Base-by-base conservation (phyloP, 768 basidiomycete genomes). In the Russula brevipes region DNA sequence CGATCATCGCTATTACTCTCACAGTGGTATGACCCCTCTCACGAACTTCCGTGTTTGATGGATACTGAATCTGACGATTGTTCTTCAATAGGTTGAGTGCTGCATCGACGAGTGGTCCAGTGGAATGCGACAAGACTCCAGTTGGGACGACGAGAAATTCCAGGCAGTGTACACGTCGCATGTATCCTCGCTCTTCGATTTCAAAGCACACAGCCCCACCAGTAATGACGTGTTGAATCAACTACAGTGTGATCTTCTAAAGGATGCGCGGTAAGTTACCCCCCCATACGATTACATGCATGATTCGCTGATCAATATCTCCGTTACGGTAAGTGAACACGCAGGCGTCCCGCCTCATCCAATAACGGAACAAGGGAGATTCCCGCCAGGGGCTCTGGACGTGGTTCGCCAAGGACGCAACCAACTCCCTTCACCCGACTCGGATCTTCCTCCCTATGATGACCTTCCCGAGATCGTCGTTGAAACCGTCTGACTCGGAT, bases 101-200 rank as follows among this genome's bases (percentile, higher is more conserved):
- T 61, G 60, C 47, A 55, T 61, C 16, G 46, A 61, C 14, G 60
- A 61, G n/a, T 61, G 60, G 60, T 56, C 47, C 16, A 19, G 33
- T 12, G 60, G 60, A 0, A 50, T 14, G 10, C 39, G 47, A 10
- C 33, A 42, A 7, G 47, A 56, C 6, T 24, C 47, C 11, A 17
- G n/a, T n/a, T 56, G 60, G 60, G 47, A 35, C 4, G 47, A 42
- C 1, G 10, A 24, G n/a, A 54, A 19, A 14, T 12, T 44, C 14
- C 31, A 56, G 38, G 10, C n/a, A 4, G 54, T 50, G 16, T 50
- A 61, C 41, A 8, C 10, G 4, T 50, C 47, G 9, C 54, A 55
- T 41, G 39, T 56, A 11, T 19, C 46, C 12, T 56, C 60, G 33
- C 38, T 61, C 7, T 12, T 49, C n/a, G 7, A 11, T 10, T 55